Percentiles rank a stretch among this genome's conserved stretches.
These are phyloP conservation scores for Colletotrichum brevisporum DNA, from an alignment of 2,329 filamentous ascomycete genomes.

Conservation along the genomic window DNA sequence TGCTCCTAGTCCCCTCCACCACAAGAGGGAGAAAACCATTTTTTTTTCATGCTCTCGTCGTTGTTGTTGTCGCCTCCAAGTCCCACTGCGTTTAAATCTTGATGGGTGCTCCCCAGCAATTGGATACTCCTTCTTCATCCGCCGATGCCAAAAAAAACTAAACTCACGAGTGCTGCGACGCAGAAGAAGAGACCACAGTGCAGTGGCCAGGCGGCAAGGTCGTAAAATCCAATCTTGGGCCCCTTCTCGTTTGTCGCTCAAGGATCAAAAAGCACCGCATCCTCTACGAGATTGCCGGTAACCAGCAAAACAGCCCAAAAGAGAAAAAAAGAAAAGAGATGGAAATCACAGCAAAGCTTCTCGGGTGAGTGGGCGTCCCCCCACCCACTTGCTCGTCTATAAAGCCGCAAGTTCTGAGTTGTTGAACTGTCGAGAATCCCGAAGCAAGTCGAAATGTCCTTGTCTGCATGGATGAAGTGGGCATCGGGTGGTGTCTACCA, in stretches of 20 bases:
- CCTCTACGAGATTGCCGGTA: background rate
- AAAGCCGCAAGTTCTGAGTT: background rate
- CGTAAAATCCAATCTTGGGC: background rate
- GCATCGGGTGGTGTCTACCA: constrained; percentile 74
- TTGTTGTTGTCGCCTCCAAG: too few species aligned
- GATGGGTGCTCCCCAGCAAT: too few species aligned
- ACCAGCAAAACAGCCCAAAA: constrained; percentile 3
- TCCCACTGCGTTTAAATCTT: too few species aligned
- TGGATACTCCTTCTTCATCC: too few species aligned
- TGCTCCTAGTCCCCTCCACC: too few species aligned
- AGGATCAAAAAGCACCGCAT: background rate
- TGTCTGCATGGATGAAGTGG: background rate
- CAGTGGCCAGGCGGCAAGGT: background rate
- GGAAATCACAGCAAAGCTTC: background rate
- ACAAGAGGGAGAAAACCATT: too few species aligned
- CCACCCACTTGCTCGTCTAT: constrained; percentile 10
- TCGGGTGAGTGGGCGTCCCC: background rate
- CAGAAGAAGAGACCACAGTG: background rate
- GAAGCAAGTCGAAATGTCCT: background rate
- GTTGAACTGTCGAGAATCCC: too few species aligned
- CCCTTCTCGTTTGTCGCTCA: background rate
- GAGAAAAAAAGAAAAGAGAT: background rate
- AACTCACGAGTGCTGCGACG: background rate
- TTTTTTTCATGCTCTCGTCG: too few species aligned
- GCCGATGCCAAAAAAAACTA: constrained; percentile 8